phyloP scores from a whole-genome alignment of 768 basidiomycete species.

The Trametes punicea region DNA sequence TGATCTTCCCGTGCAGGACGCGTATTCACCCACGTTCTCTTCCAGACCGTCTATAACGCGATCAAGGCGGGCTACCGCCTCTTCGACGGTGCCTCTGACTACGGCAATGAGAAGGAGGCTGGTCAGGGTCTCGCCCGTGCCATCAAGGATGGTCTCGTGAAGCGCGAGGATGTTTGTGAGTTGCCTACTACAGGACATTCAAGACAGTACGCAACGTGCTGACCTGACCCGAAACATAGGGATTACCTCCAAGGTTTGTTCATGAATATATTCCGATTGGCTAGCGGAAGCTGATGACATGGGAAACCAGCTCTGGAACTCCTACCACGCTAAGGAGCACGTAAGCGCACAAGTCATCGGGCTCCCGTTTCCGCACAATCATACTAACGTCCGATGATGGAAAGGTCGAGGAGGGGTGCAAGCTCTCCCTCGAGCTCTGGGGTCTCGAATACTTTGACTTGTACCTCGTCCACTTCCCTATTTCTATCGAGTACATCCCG shows the following conservation, averaged over 20 bases:
- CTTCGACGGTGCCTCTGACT: slow-evolving; percentile 82
- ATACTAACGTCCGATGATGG: not conserved
- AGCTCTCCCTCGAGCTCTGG: slow-evolving; percentile 75
- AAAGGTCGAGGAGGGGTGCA: slow-evolving; percentile 52
- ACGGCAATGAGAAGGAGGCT: slow-evolving; percentile 87
- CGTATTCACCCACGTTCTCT: not conserved
- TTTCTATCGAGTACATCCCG: slow-evolving; percentile 78
- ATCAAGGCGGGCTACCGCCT: slow-evolving; percentile 87
- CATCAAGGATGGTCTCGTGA: slow-evolving; percentile 78
- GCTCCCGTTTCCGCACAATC: not conserved
- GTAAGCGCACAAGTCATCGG: slow-evolving; percentile 36
- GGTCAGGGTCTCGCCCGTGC: slow-evolving; percentile 76
- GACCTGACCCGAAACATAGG: slow-evolving; percentile 40
- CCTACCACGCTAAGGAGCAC: slow-evolving; percentile 77
- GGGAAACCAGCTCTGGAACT: slow-evolving; percentile 72
- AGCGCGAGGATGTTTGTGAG: slow-evolving; percentile 84
- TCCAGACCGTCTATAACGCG: slow-evolving; percentile 75
- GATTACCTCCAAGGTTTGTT: slow-evolving; percentile 74
- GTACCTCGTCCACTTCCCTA: slow-evolving; percentile 83
- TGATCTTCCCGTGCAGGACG: not conserved
- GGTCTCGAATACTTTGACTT: slow-evolving; percentile 83
- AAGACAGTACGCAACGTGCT: not conserved
- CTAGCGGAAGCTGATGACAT: not conserved
- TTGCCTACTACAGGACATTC: slow-evolving; percentile 10
- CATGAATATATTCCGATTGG: slow-evolving; percentile 9